Evolutionary conservation across 805 yeast genomes (phyloP).

Genomic region (Metschnikowia lunata): DNA sequence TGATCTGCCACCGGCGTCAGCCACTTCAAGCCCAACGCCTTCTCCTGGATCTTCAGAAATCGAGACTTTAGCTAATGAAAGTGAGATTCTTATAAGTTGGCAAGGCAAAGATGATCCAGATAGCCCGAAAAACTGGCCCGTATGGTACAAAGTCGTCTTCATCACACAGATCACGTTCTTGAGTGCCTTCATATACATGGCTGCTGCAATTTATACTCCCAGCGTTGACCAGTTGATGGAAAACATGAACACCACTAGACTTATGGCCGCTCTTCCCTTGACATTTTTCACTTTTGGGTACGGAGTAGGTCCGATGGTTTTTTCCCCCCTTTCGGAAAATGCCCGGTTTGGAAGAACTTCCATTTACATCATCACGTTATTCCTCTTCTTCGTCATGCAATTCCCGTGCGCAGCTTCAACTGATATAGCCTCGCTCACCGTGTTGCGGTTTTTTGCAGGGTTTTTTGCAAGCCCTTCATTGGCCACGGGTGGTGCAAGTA

Average conservation of each 20-base stretch:
- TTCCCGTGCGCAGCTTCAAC: conserved; percentile 50
- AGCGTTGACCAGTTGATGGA: conserved; percentile 41
- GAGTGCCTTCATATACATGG: conserved; percentile 50
- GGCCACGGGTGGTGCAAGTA: conserved; percentile 55
- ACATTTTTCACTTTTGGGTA: conserved; percentile 56
- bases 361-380: conserved; percentile 43
- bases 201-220: conserved; percentile 53
- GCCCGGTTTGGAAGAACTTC: conserved; percentile 50
- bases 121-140: conserved; percentile 55
- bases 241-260: conserved; percentile 41
- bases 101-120: conserved; percentile 49
- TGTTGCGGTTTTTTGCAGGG: conserved; percentile 51
- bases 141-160: conserved; percentile 33
- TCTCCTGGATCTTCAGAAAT: background rate
- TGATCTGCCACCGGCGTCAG: conserved; percentile 11
- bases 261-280: conserved; percentile 47
- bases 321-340: conserved; percentile 56
- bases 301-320: conserved; percentile 55
- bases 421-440: conserved; percentile 47
- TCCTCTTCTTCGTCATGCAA: conserved; percentile 47
- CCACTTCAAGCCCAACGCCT: background rate
- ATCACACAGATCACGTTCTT: conserved; percentile 38
- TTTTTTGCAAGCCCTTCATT: conserved; percentile 52
- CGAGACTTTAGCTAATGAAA: background rate
- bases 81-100: conserved; percentile 22